These are phyloP conservation scores for Rhododendron mucronatum DNA, from an alignment of 148 eudicot genomes.

Conservation along the genomic window DNA sequence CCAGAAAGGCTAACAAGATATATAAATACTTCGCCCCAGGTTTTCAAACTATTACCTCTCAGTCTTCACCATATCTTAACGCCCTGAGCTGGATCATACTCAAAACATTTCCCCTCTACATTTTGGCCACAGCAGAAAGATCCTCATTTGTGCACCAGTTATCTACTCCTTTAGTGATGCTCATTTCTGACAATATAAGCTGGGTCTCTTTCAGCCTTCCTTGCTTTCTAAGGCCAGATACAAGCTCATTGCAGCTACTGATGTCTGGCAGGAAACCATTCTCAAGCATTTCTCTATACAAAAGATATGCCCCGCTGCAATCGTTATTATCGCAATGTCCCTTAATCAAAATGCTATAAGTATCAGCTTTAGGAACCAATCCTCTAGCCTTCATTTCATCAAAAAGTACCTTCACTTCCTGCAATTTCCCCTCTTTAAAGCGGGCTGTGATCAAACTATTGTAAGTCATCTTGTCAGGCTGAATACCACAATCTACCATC, in stretches of 20 bases:
- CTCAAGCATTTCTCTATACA: slow-evolving; percentile 66
- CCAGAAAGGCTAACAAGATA: background rate
- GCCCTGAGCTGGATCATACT: background rate
- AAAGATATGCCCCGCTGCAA: slow-evolving; percentile 47
- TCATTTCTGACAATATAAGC: slow-evolving; percentile 58
- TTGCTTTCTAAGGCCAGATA: slow-evolving; percentile 54
- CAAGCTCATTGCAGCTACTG: slow-evolving; percentile 50
- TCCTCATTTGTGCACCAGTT: slow-evolving; percentile 27
- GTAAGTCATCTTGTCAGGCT: slow-evolving; percentile 66
- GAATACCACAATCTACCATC: slow-evolving; percentile 49
- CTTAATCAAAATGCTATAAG: slow-evolving; percentile 53
- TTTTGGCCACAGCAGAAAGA: slow-evolving; percentile 34
- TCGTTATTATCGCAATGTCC: slow-evolving; percentile 54
- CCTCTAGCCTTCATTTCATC: slow-evolving; percentile 64
- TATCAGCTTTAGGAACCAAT: slow-evolving; percentile 50
- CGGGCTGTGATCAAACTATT: slow-evolving; percentile 58
- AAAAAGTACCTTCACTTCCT: slow-evolving; percentile 45
- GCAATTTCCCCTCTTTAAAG: slow-evolving; percentile 40
- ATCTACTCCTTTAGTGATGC: slow-evolving; percentile 49
- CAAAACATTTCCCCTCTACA: slow-evolving; percentile 12
- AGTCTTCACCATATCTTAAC: background rate
- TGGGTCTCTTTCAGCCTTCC: slow-evolving; percentile 54
- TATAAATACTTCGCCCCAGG: background rate
- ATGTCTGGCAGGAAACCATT: slow-evolving; percentile 39
- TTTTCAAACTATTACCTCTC: background rate